Evolutionary conservation across 2,329 filamentous ascomycete species (phyloP), one percentile per base, ranked within the genome.

Genomic region (Ophioceras dolichostomum): DNA sequence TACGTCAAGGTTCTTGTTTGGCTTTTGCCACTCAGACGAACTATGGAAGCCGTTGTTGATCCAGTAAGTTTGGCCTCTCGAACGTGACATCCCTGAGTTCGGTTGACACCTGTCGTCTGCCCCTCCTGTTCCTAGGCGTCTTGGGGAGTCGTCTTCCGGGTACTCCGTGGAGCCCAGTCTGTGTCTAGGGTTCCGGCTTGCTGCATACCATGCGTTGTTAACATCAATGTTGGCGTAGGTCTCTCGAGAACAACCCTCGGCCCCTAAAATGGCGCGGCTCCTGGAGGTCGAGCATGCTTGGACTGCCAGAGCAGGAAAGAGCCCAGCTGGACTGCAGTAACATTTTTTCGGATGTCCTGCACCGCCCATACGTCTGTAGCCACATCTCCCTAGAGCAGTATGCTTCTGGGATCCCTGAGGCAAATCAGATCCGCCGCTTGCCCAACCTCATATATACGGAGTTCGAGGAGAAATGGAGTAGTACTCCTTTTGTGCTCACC

Each of bases 291-390:
- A 93, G 87, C 1, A 74, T 80, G 48, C 68, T 94, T 28, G 68
- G 68, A 26, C 63, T 84, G 12, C 55, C 65, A 2, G 43, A 51
- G 16, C 55, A 59, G 12, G 61, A 67, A 40, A 65, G 72, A 34
- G 67, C 75, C 27, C 64, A 59, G 10, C 63, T 94, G 26, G 70
- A 82, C 47, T 94, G 88, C 59, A 70, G 70, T 36, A 75, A 78
- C 49, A 76, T 96, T 36, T 96, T 84, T 57, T 95, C 89, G 12
- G 89, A 98, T 58, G 78, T 83, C 7, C 68, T 96, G 18, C 85
- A 95, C 57, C 76, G 88, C 9, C 89, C 89, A 0, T 96, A 93
- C 56, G 80, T 84, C 47, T 96, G 89, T 62, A 82, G 85, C 32
- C 76, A 94, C 52, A 77, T 87, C 20, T 59, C 71, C 2, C 61